A percentile compares a stretch with the other conserved stretches of the same genome.
Conservation (phyloP, 345 rosid genomes). For the Gossypium mustelinum region DNA sequence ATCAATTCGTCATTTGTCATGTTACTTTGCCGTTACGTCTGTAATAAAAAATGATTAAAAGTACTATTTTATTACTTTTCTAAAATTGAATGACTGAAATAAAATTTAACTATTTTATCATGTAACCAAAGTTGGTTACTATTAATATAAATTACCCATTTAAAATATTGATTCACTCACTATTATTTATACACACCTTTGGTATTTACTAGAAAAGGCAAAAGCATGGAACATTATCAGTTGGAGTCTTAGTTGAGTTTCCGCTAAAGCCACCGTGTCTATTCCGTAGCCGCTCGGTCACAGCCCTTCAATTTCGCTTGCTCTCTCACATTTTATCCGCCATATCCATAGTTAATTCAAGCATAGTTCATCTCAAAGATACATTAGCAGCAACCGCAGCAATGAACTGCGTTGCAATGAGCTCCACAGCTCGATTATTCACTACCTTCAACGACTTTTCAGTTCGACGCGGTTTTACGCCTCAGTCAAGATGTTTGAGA, state of each 20-base stretch:
- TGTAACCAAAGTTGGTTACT: fast-evolving
- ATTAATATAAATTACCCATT: too few species aligned
- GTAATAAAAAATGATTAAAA: too few species aligned
- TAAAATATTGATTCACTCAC: too few species aligned
- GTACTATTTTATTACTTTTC: too few species aligned
- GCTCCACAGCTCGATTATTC: constrained; percentile 41
- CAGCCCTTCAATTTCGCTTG: neutral
- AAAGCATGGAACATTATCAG: neutral
- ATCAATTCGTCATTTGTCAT: too few species aligned
- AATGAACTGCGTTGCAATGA: constrained; percentile 44
- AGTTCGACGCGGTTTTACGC: constrained; percentile 15
- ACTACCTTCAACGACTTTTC: constrained; percentile 23
- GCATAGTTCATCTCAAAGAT: neutral
- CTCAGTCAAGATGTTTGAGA: constrained; percentile 20
- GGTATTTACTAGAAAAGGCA: neutral
- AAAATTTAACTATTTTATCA: fast-evolving
- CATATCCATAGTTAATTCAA: neutral
- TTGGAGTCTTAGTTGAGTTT: neutral
- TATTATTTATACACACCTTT: too few species aligned
- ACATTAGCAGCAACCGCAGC: constrained; percentile 5
- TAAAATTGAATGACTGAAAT: fast-evolving
- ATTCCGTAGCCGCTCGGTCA: constrained; percentile 7
- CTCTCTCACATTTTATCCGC: constrained; percentile 1
- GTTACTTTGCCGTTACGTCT: too few species aligned
- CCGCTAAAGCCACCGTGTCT: constrained; percentile 8